Evolutionary conservation across 164 flowering plant species (phyloP).

Genomic region (Warburgia ugandensis): DNA sequence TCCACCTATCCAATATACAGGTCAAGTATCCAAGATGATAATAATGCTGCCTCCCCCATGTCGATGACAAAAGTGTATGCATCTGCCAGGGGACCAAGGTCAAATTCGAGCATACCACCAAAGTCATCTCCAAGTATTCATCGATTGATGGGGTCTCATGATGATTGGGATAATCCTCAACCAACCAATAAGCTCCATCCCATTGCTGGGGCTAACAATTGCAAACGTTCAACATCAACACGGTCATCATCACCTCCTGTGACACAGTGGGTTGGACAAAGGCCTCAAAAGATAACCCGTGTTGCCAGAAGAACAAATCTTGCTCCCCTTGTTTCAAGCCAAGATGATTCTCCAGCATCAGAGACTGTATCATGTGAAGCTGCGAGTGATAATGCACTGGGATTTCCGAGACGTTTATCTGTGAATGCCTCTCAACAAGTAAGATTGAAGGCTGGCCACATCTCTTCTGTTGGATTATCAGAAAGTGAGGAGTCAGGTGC

Average conservation of each 20-base stretch:
- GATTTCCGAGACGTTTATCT: conserved; percentile 33
- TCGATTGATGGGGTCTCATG: conserved; percentile 34
- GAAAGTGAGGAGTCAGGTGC: conserved; percentile 88
- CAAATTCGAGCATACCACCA: conserved; percentile 43
- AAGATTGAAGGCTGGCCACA: conserved; percentile 47
- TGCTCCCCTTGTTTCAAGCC: conserved; percentile 45
- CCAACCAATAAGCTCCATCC: conserved; percentile 47
- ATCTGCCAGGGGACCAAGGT: conserved; percentile 62
- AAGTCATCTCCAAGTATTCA: conserved; percentile 49
- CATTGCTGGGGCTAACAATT: conserved; percentile 44
- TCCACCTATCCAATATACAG: conserved; percentile 23
- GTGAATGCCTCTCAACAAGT: conserved; percentile 49
- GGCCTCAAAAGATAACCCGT: conserved; percentile 76
- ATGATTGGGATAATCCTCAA: conserved; percentile 67
- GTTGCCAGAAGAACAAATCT: conserved; percentile 70
- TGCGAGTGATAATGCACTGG: conserved; percentile 41
- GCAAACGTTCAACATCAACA: conserved; percentile 55
- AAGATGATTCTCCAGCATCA: conserved; percentile 46
- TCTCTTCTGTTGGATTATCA: conserved; percentile 58
- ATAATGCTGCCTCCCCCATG: conserved; percentile 50
- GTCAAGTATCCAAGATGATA: conserved; percentile 50
- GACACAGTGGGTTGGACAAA: conserved; percentile 71
- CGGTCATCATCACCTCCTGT: conserved; percentile 83
- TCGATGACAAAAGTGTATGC: conserved; percentile 48
- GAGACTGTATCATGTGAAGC: conserved; percentile 41